These are phyloP conservation scores for Coprinellus micaceus DNA, from an alignment of 768 basidiomycete genomes.

Conservation along the genomic window DNA sequence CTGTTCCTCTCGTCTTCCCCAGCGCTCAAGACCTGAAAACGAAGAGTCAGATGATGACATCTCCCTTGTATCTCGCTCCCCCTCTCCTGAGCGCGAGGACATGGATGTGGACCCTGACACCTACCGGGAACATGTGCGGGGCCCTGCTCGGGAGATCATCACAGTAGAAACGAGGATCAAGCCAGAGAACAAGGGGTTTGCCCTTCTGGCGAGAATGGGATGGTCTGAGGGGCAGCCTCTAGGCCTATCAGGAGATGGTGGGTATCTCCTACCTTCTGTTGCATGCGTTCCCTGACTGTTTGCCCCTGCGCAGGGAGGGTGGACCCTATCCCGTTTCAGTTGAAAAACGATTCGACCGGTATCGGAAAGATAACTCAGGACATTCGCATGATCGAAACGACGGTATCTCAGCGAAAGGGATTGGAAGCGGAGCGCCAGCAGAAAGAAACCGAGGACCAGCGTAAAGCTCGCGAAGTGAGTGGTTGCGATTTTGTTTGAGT, in stretches of 20 bases:
- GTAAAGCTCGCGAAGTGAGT: constrained; percentile 64
- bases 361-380: constrained; percentile 79
- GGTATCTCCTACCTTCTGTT: constrained; percentile 9
- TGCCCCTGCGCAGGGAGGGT: constrained; percentile 53
- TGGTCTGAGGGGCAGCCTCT: constrained; percentile 80
- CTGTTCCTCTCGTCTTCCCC: constrained; percentile 39
- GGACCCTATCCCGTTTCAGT: constrained; percentile 78
- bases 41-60: constrained; percentile 65
- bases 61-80: constrained; percentile 70
- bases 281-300: neutral
- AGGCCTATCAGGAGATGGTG: constrained; percentile 75
- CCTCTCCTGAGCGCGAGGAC: constrained; percentile 55
- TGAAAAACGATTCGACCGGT: constrained; percentile 75
- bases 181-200: constrained; percentile 75
- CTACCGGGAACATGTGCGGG: constrained; percentile 62
- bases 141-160: constrained; percentile 55
- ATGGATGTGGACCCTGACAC: constrained; percentile 48
- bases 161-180: constrained; percentile 83
- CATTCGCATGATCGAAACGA: constrained; percentile 79
- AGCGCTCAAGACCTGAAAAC: constrained; percentile 63
- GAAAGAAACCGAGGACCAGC: constrained; percentile 78
- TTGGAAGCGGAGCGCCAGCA: constrained; percentile 79
- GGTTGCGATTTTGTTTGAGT: neutral
- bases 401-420: constrained; percentile 75
- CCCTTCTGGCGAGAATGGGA: constrained; percentile 75